Percentiles rank a stretch among this genome's conserved stretches.
Evolutionary conservation across 768 basidiomycete genomes (phyloP).

Genomic region (Gyrodon lividus): DNA sequence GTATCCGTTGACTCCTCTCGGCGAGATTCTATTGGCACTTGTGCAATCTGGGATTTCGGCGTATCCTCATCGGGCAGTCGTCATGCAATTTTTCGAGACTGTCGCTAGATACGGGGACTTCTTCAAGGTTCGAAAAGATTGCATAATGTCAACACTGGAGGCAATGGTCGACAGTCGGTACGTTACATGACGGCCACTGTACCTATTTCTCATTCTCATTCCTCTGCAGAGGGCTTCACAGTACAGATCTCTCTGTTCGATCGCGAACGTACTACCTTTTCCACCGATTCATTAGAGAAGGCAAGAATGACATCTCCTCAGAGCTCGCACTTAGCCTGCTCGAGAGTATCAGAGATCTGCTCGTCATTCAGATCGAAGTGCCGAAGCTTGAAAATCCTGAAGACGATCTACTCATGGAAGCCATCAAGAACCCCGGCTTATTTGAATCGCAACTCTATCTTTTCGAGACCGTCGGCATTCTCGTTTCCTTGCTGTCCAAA

Average conservation of each 20-base stretch:
- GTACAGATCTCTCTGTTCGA: conserved; percentile 62
- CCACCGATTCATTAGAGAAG: conserved; percentile 86
- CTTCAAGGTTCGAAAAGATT: conserved; percentile 90
- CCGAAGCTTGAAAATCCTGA: conserved; percentile 75
- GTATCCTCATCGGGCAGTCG: conserved; percentile 82
- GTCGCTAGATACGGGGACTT: conserved; percentile 92
- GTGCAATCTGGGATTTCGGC: conserved; percentile 79
- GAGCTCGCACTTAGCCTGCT: conserved; percentile 72
- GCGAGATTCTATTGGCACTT: conserved; percentile 84
- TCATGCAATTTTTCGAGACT: conserved; percentile 91
- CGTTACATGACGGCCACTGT: conserved; percentile 23
- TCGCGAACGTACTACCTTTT: conserved; percentile 90
- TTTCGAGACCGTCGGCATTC: conserved; percentile 86
- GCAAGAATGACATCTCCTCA: conserved; percentile 70
- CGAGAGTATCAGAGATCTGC: conserved; percentile 70
- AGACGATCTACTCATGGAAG: conserved; percentile 76
- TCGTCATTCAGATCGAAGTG: conserved; percentile 71
- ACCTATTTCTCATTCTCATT: conserved; percentile 9
- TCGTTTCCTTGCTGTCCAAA: conserved; percentile 74
- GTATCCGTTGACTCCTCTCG: conserved; percentile 85
- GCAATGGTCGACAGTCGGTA: conserved; percentile 85
- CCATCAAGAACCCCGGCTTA: conserved; percentile 64
- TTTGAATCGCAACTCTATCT: conserved; percentile 94
- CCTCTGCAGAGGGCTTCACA: conserved; percentile 77
- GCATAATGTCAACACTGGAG: conserved; percentile 82